A percentile compares a stretch with the other conserved stretches of the same genome.
These are phyloP conservation scores for Polyrhizophydium stewartii DNA, from an alignment of 371 early-diverging fungal genomes.

Conservation along the genomic window DNA sequence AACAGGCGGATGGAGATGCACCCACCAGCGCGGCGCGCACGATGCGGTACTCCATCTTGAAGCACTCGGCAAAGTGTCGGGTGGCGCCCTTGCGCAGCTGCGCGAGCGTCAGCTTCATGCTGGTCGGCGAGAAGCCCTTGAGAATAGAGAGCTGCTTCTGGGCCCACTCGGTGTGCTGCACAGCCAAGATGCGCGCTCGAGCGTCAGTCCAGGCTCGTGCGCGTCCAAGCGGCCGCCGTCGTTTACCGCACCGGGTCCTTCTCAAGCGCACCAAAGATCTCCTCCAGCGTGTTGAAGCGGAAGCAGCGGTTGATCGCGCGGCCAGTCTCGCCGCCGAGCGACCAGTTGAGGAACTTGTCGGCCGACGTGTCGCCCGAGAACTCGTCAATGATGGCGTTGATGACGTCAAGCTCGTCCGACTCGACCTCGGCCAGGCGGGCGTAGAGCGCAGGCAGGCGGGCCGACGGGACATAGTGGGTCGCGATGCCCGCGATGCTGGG, in stretches of 20 bases:
- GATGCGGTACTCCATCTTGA: conserved; percentile 82
- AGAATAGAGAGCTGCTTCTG: conserved; percentile 63
- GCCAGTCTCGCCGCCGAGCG: conserved; percentile 61
- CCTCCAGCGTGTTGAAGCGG: conserved; percentile 67
- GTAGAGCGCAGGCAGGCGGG: conserved; percentile 74
- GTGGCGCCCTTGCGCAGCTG: conserved; percentile 71
- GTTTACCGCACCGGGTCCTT: conserved; percentile 28
- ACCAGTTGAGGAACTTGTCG: conserved; percentile 35
- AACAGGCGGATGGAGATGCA: too few species aligned
- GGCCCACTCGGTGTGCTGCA: conserved; percentile 60
- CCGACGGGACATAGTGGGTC: conserved; percentile 91
- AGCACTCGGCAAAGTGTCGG: conserved; percentile 71
- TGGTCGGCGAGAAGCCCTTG: conserved; percentile 75
- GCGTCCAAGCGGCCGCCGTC: too few species aligned
- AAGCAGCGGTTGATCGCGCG: conserved; percentile 84
- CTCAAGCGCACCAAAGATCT: conserved; percentile 75
- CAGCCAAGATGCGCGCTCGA: background rate
- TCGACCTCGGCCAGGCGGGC: conserved; percentile 79
- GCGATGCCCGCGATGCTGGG: conserved; percentile 86
- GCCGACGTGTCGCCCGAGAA: conserved; percentile 56
- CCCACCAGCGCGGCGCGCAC: conserved; percentile 72
- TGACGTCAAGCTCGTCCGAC: conserved; percentile 73
- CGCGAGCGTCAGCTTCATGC: conserved; percentile 76
- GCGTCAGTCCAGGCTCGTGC: too few species aligned
- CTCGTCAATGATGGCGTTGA: conserved; percentile 88